Conservation (phyloP, 2,329 filamentous ascomycete genomes). For the Phyllosticta paracitricarpa region DNA sequence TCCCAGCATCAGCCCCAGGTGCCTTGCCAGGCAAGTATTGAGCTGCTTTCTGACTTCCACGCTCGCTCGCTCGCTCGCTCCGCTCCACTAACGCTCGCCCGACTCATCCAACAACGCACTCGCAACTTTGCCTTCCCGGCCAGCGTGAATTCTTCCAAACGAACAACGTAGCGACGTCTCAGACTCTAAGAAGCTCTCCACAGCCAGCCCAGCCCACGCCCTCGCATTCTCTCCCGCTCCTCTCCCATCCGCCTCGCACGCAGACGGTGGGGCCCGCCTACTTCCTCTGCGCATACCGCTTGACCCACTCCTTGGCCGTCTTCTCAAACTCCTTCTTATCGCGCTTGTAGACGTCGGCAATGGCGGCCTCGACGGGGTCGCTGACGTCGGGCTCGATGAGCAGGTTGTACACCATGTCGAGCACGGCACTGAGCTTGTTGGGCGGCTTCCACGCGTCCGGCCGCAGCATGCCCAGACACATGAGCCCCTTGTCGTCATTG, state of each 20-base stretch:
- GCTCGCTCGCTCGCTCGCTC: too few species aligned
- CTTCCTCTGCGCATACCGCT: slow-evolving; percentile 54
- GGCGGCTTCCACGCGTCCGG: slow-evolving; percentile 87
- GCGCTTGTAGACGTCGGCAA: slow-evolving; percentile 72
- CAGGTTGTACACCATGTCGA: slow-evolving; percentile 65
- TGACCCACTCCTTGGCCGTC: slow-evolving; percentile 63
- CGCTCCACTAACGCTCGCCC: too few species aligned
- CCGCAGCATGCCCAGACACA: slow-evolving; percentile 79
- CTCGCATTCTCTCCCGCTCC: slow-evolving; percentile 2
- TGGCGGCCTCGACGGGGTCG: slow-evolving; percentile 76
- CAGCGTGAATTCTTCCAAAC: too few species aligned
- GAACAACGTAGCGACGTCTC: neutral
- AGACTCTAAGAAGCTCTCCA: neutral
- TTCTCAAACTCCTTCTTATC: slow-evolving; percentile 62
- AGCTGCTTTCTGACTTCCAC: too few species aligned
- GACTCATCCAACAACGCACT: too few species aligned
- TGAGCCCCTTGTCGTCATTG: slow-evolving; percentile 73
- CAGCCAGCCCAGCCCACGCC: neutral
- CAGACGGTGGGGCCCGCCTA: neutral
- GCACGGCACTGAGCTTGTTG: slow-evolving; percentile 62
- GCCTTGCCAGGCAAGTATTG: too few species aligned
- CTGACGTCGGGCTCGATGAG: slow-evolving; percentile 76
- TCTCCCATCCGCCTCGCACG: neutral
- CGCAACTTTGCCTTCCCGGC: too few species aligned
- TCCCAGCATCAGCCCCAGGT: too few species aligned